Conservation (phyloP, 129 eudicot species). For the Ambrosia trifida region DNA sequence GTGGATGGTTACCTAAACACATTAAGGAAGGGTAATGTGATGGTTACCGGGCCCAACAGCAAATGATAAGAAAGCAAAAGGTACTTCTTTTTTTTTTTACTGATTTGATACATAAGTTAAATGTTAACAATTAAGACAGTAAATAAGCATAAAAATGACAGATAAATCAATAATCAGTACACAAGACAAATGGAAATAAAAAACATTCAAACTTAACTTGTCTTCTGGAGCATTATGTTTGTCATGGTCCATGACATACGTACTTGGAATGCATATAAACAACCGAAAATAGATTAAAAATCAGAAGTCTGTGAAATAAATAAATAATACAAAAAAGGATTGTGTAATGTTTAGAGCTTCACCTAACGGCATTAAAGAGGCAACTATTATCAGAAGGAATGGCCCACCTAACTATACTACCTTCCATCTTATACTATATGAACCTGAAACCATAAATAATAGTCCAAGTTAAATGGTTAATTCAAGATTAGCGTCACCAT, state of each 20-base stretch:
- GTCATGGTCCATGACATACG: slow-evolving; percentile 91
- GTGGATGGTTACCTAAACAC: too few relatives aligned
- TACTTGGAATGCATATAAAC: slow-evolving; percentile 49
- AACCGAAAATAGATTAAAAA: slow-evolving; percentile 9
- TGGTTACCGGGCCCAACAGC: too few relatives aligned
- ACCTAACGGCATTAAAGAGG: slow-evolving; percentile 97
- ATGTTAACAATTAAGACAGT: too few relatives aligned
- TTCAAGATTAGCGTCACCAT: not conserved
- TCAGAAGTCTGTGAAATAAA: not conserved
- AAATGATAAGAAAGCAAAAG: too few relatives aligned
- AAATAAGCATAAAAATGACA: too few relatives aligned
- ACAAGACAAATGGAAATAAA: not conserved
- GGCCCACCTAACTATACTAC: slow-evolving; percentile 71
- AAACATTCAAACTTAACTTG: slow-evolving; percentile 48
- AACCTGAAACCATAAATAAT: slow-evolving; percentile 36
- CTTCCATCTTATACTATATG: slow-evolving; percentile 63
- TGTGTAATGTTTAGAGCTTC: slow-evolving; percentile 19
- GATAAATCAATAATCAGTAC: not conserved
- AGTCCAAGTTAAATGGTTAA: not conserved
- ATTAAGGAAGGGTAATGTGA: too few relatives aligned
- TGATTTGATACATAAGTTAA: too few relatives aligned
- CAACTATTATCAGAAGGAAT: slow-evolving; percentile 98
- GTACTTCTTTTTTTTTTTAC: too few relatives aligned
- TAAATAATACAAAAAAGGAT: not conserved
- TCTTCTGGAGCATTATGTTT: slow-evolving; percentile 82